Percentiles rank a stretch among this genome's conserved stretches.
phyloP scores from a whole-genome alignment of 2,329 filamentous ascomycete genomes.

The Colletotrichum cereale region DNA sequence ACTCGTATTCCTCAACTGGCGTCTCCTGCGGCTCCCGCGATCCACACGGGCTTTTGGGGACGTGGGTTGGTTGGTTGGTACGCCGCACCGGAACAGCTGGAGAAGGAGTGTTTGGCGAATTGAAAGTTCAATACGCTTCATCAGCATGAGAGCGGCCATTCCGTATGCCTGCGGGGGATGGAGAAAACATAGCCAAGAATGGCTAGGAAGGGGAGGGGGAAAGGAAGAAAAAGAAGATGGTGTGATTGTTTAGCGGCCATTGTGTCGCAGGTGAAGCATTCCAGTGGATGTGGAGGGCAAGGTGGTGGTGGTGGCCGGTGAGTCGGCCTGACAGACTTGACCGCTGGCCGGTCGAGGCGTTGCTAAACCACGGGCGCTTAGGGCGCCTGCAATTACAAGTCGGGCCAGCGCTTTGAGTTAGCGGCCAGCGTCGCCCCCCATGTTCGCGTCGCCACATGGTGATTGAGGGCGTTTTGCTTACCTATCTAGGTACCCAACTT shows the following conservation, averaged over 20 bases:
- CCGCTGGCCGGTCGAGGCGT: not conserved
- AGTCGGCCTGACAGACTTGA: conserved; percentile 6
- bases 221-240: not conserved
- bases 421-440: conserved; percentile 10
- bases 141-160: conserved; percentile 2
- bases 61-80: too few relatives aligned
- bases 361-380: conserved; percentile 2
- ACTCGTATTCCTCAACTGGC: not conserved
- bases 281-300: conserved; percentile 8
- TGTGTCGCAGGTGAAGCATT: conserved; percentile 18
- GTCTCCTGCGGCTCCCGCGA: not conserved
- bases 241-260: conserved; percentile 15
- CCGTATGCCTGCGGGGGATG: not conserved
- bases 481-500: not conserved
- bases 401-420: conserved; percentile 8
- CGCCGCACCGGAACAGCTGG: not conserved
- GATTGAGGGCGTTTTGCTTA: not conserved
- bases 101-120: not conserved
- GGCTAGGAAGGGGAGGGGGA: not conserved
- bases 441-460: too few relatives aligned
- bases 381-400: not conserved
- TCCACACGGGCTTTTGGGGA: too few relatives aligned
- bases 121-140: not conserved
- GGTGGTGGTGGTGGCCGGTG: conserved; percentile 8
- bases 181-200: not conserved